These are phyloP conservation scores for Pichia sp. DNA, from an alignment of 1,139 yeast genomes.

Conservation along the genomic window DNA sequence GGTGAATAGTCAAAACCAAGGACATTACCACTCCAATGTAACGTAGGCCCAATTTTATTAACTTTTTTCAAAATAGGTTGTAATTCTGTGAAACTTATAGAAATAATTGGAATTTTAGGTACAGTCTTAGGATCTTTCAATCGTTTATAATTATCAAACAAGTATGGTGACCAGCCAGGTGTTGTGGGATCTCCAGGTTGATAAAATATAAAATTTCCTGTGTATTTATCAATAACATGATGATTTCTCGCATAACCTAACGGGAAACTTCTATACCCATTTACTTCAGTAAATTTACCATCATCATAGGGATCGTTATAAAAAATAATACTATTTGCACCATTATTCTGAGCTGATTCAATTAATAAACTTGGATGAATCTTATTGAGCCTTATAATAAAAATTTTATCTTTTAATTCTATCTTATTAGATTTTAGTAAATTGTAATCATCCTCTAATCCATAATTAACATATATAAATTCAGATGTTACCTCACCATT, in stretches of 20 bases:
- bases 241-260: conserved; percentile 43
- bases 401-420: conserved; percentile 26
- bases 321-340: conserved; percentile 30
- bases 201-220: conserved; percentile 52
- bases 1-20: conserved; percentile 33
- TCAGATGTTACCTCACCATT: conserved; percentile 29
- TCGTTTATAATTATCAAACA: conserved; percentile 30
- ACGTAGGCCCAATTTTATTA: conserved; percentile 27
- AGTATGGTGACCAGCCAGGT: conserved; percentile 43
- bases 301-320: conserved; percentile 41
- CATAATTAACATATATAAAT: conserved; percentile 32
- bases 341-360: conserved; percentile 28
- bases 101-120: conserved; percentile 38
- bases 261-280: conserved; percentile 40
- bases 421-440: conserved; percentile 17
- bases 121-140: conserved; percentile 37
- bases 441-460: conserved; percentile 29
- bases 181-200: conserved; percentile 74
- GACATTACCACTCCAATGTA: conserved; percentile 33
- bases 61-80: conserved; percentile 34
- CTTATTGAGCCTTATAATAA: conserved; percentile 28
- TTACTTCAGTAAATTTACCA: conserved; percentile 33
- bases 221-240: conserved; percentile 44
- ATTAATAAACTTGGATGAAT: conserved; percentile 31
- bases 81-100: conserved; percentile 36